Base-by-base conservation (phyloP, 2,329 filamentous ascomycete species). In the Lecanosticta acicola region DNA sequence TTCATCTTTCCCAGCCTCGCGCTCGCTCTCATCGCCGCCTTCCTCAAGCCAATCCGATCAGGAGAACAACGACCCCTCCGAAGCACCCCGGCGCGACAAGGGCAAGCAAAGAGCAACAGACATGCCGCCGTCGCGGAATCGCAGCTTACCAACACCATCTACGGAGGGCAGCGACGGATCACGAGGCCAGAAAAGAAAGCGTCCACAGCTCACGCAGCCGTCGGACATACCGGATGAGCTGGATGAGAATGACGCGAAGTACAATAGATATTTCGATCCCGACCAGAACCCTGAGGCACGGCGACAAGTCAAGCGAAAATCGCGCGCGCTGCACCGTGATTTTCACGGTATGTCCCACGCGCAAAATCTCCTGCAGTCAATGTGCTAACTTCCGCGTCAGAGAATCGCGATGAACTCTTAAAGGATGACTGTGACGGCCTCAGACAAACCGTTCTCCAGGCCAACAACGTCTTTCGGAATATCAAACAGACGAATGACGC, bases 401-500 rank as follows among this genome's bases (percentile, higher is more conserved):
- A 93, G 55, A 85, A 84, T 41, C 78, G 78, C 41, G 79, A 85
- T 50, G 84, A 91, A 57, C 85, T 81, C 49, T 68, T 94, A 18
- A 76, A 81, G 54, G 73, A 76, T 1, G 71, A 72, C 19, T 83
- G 80, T 4, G 70, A 91, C 13, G 41, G 51, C 55, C 87, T 56
- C 14, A 41, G 34, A 16, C 42, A 52, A 3, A 59, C 56, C 7
- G 49, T 67, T 17, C 49, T 58, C 26, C 46, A 53, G n/a, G 63
- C 64, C 1, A 74, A 75, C 18, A 80, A 81, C 1, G 71, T 95
- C 13, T 71, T 78, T 47, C 73, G 84, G 8, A 80, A 81, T 1
- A 71, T 97, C 18, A 66, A 77, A 59, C 90, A 96, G 70, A 95
- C 93, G 0, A 81, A 83, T 2, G 93, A 97, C 64, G 93, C 93